Conservation (phyloP, 2,329 filamentous ascomycete species). For the Eutypa lata region DNA sequence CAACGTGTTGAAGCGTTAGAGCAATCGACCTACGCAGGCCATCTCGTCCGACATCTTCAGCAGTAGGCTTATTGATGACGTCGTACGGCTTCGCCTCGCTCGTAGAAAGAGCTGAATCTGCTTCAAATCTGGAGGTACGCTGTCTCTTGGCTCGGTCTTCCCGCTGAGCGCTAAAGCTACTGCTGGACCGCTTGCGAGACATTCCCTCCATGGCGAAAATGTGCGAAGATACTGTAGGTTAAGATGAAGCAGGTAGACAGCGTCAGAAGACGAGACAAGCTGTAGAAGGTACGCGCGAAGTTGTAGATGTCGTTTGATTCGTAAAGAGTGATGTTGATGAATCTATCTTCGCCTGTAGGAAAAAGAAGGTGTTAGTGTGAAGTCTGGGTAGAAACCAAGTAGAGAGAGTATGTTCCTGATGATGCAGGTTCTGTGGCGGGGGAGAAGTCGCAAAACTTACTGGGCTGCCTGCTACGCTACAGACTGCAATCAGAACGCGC, state of each 20-base stretch:
- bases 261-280: not conserved
- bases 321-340: too few relatives aligned
- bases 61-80: conserved; percentile 18
- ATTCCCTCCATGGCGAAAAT: conserved; percentile 11
- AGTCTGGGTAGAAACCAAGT: too few relatives aligned
- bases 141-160: conserved; percentile 21
- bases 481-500: too few relatives aligned
- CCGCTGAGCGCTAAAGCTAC: conserved; percentile 11
- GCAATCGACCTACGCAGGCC: conserved; percentile 55
- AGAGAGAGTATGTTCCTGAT: too few relatives aligned
- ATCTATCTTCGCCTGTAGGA: too few relatives aligned
- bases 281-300: too few relatives aligned
- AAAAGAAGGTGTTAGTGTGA: too few relatives aligned
- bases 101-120: conserved; percentile 2
- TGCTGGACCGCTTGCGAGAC: conserved; percentile 21
- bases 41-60: conserved; percentile 33
- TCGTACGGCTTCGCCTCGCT: conserved; percentile 6
- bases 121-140: conserved; percentile 17
- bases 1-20: conserved; percentile 54
- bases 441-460: too few relatives aligned
- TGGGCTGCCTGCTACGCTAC: too few relatives aligned
- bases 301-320: too few relatives aligned
- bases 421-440: too few relatives aligned
- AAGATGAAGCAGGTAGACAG: not conserved
- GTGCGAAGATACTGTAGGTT: not conserved